Evolutionary conservation across 2,329 filamentous ascomycete species (phyloP), one percentile per base, ranked within the genome.

Genomic region (Paecilomyces variotii): DNA sequence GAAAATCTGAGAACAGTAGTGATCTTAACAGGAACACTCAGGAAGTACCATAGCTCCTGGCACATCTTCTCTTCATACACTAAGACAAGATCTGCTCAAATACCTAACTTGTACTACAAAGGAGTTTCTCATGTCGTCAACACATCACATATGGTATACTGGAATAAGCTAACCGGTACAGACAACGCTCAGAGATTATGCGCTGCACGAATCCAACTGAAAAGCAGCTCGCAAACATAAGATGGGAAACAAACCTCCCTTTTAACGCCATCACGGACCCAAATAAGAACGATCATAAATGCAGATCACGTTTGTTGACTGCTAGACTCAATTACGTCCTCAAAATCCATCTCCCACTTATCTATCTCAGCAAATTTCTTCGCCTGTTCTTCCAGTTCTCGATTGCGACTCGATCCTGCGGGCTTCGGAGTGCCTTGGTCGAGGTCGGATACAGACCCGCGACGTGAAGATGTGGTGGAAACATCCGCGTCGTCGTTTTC

Each of bases 341-440:
- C 75, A 67, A 76, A 77, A 28, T 76, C 75, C 69, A 77, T 75
- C 58, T 74, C 54, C 75, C 75, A 77, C 60, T 70, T 62, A 61
- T 77, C 75, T 51, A 77, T 65, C 60, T 76, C 75, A 0, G 71
- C 71, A 64, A 77, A 77, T 50, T 76, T 76, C 60, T 65, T 64
- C 28, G 69, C 68, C 55, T 73, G 71, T 14, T 63, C 59, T 25
- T 67, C 66, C 34, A 77, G 63, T 55, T 77, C 75, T 45, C 72
- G 70, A 59, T 73, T 77, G 51, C 68, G 59, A 55, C 64, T 68
- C 35, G 64, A 63, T 5, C 57, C 60, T 34, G 60, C 55, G 1
- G 59, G 57, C 35, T 53, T 57, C 6, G 34, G 32, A 25, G 56
- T 59, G 34, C 64, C 60, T 39, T 57, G 54, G 27, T 54, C 25